phyloP scores from a whole-genome alignment of 768 basidiomycete genomes.

The Mycena pura region DNA sequence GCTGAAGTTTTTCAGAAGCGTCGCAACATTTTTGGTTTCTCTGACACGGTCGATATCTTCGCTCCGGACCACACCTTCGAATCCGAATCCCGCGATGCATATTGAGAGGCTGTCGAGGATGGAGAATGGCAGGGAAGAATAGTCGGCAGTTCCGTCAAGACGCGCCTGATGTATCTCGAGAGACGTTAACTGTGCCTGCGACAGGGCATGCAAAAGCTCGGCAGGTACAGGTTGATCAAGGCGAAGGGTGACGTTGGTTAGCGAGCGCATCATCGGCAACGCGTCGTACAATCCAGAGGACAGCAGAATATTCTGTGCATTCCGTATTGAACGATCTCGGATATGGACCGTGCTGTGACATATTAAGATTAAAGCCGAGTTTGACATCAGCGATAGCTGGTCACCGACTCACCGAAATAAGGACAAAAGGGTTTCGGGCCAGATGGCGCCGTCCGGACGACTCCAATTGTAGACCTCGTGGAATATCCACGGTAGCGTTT shows the following conservation, averaged over 20 bases:
- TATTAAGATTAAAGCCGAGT: neutral
- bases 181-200: neutral
- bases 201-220: neutral
- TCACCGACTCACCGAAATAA: neutral
- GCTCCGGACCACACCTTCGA: neutral
- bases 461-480: slow-evolving; percentile 8
- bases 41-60: neutral
- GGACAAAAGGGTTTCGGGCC: neutral
- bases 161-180: slow-evolving; percentile 9
- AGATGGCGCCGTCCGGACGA: neutral
- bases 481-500: slow-evolving; percentile 6
- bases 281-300: neutral
- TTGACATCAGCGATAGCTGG: neutral
- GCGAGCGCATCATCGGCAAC: neutral
- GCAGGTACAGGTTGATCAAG: neutral
- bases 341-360: neutral
- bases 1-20: neutral
- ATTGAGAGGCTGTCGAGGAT: neutral
- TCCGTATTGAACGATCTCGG: neutral
- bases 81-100: neutral
- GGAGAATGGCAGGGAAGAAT: neutral
- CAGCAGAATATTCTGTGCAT: neutral
- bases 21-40: neutral
- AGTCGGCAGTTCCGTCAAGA: neutral
- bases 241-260: neutral